Percentiles rank a stretch among this genome's conserved stretches.
Conservation (phyloP, 2,329 filamentous ascomycete genomes). For the Biscogniauxia sp. region DNA sequence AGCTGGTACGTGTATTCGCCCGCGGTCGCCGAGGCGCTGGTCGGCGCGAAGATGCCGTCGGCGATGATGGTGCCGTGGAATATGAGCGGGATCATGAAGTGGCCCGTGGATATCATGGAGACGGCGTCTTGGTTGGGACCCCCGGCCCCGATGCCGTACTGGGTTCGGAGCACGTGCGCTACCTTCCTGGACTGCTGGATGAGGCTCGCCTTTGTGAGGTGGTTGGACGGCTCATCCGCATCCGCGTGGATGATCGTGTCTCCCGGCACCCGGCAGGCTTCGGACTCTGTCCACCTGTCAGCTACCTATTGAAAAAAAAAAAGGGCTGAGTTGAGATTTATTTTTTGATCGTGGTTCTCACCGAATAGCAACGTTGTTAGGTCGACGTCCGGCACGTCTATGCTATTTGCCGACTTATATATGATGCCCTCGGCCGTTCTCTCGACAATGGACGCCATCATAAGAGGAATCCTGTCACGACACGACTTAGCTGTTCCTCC, state of each 20-base stretch:
- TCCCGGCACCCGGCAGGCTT: slow-evolving; percentile 36
- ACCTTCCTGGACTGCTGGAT: slow-evolving; percentile 49
- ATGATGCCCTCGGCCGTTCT: slow-evolving; percentile 35
- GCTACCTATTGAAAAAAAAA: not conserved
- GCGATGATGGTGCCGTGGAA: slow-evolving; percentile 25
- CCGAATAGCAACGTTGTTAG: slow-evolving; percentile 44
- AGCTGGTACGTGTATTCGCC: slow-evolving; percentile 35
- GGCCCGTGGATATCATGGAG: slow-evolving; percentile 24
- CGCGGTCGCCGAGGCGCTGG: slow-evolving; percentile 22
- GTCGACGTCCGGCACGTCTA: slow-evolving; percentile 40
- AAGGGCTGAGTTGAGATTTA: not conserved
- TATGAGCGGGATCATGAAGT: slow-evolving; percentile 26
- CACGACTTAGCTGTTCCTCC: not conserved
- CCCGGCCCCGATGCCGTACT: slow-evolving; percentile 22
- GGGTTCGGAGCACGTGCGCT: slow-evolving; percentile 51
- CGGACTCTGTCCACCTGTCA: slow-evolving; percentile 32
- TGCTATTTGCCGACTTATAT: slow-evolving; percentile 34
- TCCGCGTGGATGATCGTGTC: slow-evolving; percentile 56
- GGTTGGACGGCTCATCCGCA: slow-evolving; percentile 52
- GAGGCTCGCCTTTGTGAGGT: slow-evolving; percentile 51
- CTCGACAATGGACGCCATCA: slow-evolving; percentile 31
- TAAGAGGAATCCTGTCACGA: not conserved
- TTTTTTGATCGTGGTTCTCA: slow-evolving; percentile 20
- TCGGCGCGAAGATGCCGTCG: slow-evolving; percentile 27
- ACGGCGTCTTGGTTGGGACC: slow-evolving; percentile 24